Evolutionary conservation across 352 stramenopile species (phyloP), one percentile per base, ranked within the genome.

Genomic region (Globisporangium nodosum): DNA sequence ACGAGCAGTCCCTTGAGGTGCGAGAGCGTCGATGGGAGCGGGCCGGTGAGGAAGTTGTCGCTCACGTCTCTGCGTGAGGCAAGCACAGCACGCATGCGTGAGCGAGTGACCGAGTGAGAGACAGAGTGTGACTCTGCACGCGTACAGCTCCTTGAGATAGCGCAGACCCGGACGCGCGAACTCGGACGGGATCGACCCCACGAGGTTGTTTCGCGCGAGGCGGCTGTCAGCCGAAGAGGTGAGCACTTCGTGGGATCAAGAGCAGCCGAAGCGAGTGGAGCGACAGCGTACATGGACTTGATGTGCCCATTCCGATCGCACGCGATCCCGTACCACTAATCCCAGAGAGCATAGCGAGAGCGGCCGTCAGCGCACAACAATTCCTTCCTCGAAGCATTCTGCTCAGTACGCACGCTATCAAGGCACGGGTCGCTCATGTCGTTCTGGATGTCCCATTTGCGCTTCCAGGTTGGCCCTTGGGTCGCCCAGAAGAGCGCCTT

Each of bases 401-500:
- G n/a, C n/a, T 15, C 3, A 7, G n/a, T n/a, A 35, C 18, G 47
- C 0, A 86, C 79, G 5, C 58, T 61, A 49, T 87, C 59, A 6
- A 79, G 52, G 56, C 81, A 90, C 55, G 78, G 81, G 52, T 90
- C 81, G 58, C 78, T 85, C 48, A 62, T 49, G 33, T 85, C 72
- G 56, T 85, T 87, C 64, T 88, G 78, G 54, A 88, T 73, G 64
- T 83, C 73, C 78, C 78, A 88, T 31, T 64, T 62, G n/a, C 27
- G 57, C 24, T 47, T 64, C 81, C 81, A 90, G 35, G 57, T 46
- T n/a, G 59, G 70, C 18, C 81, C 81, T 15, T 82, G 54, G 0
- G 78, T 87, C 18, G 76, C 69, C 81, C 81, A 90, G 60, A 70
- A 90, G 11, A 90, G 60, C 42, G 85, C 31, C 60, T 87, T 81